Evolutionary conservation across 1,284 basidiomycete species (phyloP), one percentile per base, ranked within the genome.

Genomic region (Puccinia hordei): DNA sequence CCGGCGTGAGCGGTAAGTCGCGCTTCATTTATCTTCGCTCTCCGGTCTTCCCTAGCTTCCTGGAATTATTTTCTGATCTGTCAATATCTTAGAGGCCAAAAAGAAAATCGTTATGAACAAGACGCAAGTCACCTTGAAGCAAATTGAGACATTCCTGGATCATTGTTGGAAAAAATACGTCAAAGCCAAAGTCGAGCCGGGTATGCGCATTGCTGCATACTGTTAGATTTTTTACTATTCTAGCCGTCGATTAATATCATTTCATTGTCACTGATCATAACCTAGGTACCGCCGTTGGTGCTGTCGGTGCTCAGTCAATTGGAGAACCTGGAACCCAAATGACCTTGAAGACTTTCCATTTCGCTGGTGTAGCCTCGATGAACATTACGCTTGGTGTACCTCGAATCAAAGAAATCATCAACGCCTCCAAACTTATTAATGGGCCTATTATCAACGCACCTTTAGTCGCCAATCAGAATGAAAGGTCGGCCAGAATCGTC

Each of bases 341-440:
- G 97, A 99, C 97, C 9, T 87, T 99, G 83, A 99, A 99, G 87
- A 99, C 97, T 81, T 99, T 99, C 91, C 97, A 99, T 89, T 99
- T 99, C 87, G 97, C 97, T 84, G 97, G 97, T 88, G 95, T 99
- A 82, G 97, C 97, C 15, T 97, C 95, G 49, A 99, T 99, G 97
- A 99, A 98, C 87, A 94, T 99, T 83, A 99, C 97, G 0, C 90
- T 99, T 57, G 97, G 97, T 88, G 97, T 99, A 15, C 97, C 97
- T 30, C 95, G 97, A 86, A 99, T 99, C 88, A 99, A 99, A 87
- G 97, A 99, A 87, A 99, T 99, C 84, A 99, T 99, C 88, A 99
- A 99, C 84, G 97, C 95, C 2, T 94, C 96, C 57, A 99, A 98
- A 87, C 87, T 89, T 65, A 99, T 99, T 87, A 96, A 93, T 84